Evolutionary conservation across 257 asterid genomes (phyloP).

Genomic region (Penstemon eatonii): DNA sequence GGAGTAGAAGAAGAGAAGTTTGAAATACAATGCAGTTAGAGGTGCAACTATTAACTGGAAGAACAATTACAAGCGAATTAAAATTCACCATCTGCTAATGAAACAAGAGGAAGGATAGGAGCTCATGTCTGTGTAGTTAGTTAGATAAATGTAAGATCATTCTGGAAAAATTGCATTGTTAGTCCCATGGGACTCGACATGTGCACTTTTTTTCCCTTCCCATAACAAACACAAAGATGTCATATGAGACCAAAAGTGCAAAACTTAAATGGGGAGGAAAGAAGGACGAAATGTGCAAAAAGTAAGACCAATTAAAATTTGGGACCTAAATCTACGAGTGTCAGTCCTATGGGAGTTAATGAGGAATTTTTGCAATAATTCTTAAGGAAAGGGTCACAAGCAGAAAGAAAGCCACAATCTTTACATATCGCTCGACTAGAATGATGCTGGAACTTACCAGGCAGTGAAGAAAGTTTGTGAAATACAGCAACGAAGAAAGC

Average conservation of each 20-base stretch:
- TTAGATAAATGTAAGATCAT: neutral
- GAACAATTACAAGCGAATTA: constrained; percentile 8
- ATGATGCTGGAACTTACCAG: constrained; percentile 48
- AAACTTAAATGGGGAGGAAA: no score
- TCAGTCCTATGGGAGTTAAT: no score
- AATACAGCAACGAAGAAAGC: constrained; percentile 96
- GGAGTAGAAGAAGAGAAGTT: constrained; percentile 14
- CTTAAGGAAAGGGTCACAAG: neutral
- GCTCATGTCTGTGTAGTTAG: neutral
- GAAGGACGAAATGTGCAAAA: no score
- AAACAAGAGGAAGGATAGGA: neutral
- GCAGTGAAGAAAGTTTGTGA: constrained; percentile 62
- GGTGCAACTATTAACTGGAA: neutral
- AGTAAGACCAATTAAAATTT: no score
- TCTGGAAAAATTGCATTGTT: neutral
- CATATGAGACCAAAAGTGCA: no score
- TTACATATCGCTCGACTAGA: neutral
- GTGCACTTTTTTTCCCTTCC: no score
- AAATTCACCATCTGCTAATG: constrained; percentile 1
- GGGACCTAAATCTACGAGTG: no score
- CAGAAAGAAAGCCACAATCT: no score
- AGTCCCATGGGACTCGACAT: no score
- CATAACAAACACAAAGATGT: no score
- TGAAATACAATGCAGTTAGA: no score
- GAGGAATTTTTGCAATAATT: no score